phyloP scores from a whole-genome alignment of 2,329 filamentous ascomycete species.

The Graphilbum ipis-grandicollis region DNA sequence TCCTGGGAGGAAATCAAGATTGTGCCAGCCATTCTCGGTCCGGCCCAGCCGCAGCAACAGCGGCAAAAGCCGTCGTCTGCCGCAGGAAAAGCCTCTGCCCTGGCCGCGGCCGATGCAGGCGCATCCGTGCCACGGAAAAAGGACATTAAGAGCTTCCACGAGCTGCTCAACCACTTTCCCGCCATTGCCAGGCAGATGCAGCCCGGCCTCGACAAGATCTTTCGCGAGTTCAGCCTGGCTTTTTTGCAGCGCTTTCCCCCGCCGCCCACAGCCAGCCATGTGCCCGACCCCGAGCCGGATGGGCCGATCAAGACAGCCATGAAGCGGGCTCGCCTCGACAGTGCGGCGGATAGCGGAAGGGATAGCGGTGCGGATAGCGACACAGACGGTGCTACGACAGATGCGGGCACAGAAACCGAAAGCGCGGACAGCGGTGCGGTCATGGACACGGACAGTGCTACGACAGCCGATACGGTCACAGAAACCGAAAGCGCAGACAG shows the following conservation, averaged over 20 bases:
- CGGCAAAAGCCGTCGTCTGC: too few relatives aligned
- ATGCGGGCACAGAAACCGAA: too few relatives aligned
- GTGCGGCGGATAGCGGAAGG: too few relatives aligned
- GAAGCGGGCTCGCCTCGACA: slow-evolving; percentile 37
- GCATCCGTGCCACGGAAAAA: slow-evolving; percentile 52
- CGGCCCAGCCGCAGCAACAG: slow-evolving; percentile 3
- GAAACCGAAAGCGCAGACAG: not conserved
- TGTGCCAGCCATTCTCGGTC: slow-evolving; percentile 39
- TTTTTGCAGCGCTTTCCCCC: slow-evolving; percentile 73
- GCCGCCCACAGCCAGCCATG: slow-evolving; percentile 43
- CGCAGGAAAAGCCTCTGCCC: too few relatives aligned
- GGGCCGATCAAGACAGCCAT: slow-evolving; percentile 37
- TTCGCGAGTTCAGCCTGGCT: slow-evolving; percentile 73
- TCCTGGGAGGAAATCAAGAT: slow-evolving; percentile 63
- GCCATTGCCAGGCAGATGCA: slow-evolving; percentile 97
- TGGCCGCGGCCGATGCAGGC: slow-evolving; percentile 21
- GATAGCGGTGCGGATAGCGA: too few relatives aligned
- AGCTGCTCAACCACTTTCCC: slow-evolving; percentile 79
- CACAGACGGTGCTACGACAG: too few relatives aligned
- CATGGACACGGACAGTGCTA: too few relatives aligned
- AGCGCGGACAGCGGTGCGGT: too few relatives aligned
- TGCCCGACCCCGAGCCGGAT: slow-evolving; percentile 40
- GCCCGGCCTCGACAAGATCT: slow-evolving; percentile 70
- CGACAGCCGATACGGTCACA: not conserved
- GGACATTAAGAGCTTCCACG: slow-evolving; percentile 78